Conservation (phyloP, 306 rosid species). For the Dryas octopetala region DNA sequence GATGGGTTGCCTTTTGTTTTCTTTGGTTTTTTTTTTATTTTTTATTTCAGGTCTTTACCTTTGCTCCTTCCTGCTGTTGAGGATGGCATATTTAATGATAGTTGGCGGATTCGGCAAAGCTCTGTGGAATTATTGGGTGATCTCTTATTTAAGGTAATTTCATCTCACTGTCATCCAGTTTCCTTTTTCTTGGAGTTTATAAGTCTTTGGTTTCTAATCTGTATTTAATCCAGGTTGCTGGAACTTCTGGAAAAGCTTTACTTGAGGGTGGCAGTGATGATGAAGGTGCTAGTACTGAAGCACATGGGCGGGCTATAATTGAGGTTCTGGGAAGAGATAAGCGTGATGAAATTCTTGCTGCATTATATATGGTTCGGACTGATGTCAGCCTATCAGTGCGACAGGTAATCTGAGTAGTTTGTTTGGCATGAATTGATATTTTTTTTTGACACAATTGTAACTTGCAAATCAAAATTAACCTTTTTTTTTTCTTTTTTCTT, state of each 20-base stretch:
- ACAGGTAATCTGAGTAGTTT: slow-evolving; percentile 56
- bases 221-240: slow-evolving; percentile 74
- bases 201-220: slow-evolving; percentile 11
- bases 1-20: neutral
- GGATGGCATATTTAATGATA: slow-evolving; percentile 96
- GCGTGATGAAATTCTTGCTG: slow-evolving; percentile 93
- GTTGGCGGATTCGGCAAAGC: slow-evolving; percentile 97
- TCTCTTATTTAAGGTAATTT: slow-evolving; percentile 82
- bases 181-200: slow-evolving; percentile 10
- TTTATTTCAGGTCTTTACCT: slow-evolving; percentile 69
- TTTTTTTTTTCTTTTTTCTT: slow-evolving; percentile 23
- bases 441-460: neutral
- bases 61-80: slow-evolving; percentile 96
- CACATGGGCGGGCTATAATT: slow-evolving; percentile 97
- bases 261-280: slow-evolving; percentile 99
- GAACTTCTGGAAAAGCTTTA: slow-evolving; percentile 98
- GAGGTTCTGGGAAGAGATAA: slow-evolving; percentile 86
- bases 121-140: slow-evolving; percentile 96
- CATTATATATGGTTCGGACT: slow-evolving; percentile 94
- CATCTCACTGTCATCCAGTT: slow-evolving; percentile 12
- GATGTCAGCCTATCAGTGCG: slow-evolving; percentile 98
- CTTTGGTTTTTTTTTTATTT: neutral
- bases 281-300: slow-evolving; percentile 99
- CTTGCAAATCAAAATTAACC: slow-evolving; percentile 10
- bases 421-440: neutral